Evolutionary conservation across 345 rosid genomes (phyloP).

Genomic region (Hibiscus mutabilis): DNA sequence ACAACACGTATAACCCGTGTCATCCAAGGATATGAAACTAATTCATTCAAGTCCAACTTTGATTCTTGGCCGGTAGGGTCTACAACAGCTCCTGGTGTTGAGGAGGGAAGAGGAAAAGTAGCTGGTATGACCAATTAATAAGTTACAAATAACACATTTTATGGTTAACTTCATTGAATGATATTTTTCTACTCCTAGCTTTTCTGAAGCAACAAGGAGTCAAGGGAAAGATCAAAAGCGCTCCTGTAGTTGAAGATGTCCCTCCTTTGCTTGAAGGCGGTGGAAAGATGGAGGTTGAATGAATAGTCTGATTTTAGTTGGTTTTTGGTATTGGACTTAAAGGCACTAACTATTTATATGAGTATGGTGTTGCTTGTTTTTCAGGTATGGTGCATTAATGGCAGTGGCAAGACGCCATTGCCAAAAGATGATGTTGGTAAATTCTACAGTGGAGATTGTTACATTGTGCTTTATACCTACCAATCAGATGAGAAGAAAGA

Average conservation of each 20-base stretch:
- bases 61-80: constrained; percentile 94
- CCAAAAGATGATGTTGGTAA: constrained; percentile 79
- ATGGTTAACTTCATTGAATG: constrained; percentile 19
- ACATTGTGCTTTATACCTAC: constrained; percentile 76
- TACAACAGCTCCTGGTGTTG: constrained; percentile 62
- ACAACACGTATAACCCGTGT: constrained; percentile 63
- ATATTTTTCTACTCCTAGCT: constrained; percentile 40
- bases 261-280: constrained; percentile 94
- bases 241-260: constrained; percentile 76
- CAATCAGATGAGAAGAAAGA: constrained; percentile 96
- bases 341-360: neutral
- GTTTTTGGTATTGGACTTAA: constrained; percentile 2
- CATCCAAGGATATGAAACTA: constrained; percentile 92
- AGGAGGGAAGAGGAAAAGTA: constrained; percentile 98
- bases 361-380: constrained; percentile 13
- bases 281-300: constrained; percentile 89
- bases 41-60: constrained; percentile 83
- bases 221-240: constrained; percentile 65
- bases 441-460: constrained; percentile 94
- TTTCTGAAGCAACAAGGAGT: constrained; percentile 94
- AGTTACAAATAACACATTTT: constrained; percentile 8
- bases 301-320: constrained; percentile 13
- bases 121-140: constrained; percentile 51
- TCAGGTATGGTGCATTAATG: constrained; percentile 87
- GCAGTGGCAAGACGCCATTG: constrained; percentile 62